A percentile compares a stretch with the other conserved stretches of the same genome.
Evolutionary conservation across 257 asterid species (phyloP).

Genomic region (Primulina huaijiensis): DNA sequence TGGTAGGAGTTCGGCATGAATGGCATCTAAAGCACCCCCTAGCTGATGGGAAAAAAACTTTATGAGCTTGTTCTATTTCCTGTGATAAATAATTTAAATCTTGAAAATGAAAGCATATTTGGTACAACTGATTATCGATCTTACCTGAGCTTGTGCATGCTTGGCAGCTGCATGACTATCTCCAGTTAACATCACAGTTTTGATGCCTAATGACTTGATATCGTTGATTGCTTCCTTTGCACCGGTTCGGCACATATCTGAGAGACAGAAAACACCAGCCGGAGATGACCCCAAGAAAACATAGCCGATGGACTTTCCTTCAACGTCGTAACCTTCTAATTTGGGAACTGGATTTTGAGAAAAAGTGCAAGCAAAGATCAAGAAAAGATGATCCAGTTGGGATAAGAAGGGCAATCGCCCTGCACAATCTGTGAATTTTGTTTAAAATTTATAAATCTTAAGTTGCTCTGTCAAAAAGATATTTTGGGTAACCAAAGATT

Average conservation of each 20-base stretch:
- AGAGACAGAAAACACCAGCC: constrained; percentile 54
- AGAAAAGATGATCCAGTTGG: background rate
- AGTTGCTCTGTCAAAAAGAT: background rate
- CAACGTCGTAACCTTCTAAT: constrained; percentile 42
- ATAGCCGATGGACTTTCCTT: constrained; percentile 67
- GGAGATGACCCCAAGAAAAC: constrained; percentile 57
- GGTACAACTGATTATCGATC: background rate
- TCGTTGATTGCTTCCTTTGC: constrained; percentile 71
- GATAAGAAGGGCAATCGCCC: background rate
- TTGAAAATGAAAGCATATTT: background rate
- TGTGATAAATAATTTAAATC: background rate
- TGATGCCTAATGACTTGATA: constrained; percentile 61
- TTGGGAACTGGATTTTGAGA: constrained; percentile 46
- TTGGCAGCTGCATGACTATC: constrained; percentile 72
- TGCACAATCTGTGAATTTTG: no score
- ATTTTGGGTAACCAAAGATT: background rate
- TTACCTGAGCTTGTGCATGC: constrained; percentile 70
- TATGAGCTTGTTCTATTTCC: background rate
- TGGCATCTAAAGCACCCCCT: constrained; percentile 48
- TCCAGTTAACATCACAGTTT: constrained; percentile 82
- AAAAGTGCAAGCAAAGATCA: background rate
- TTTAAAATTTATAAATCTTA: background rate
- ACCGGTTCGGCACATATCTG: constrained; percentile 80
- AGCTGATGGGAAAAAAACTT: constrained; percentile 32
- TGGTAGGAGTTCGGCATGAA: constrained; percentile 74